Evolutionary conservation across 2,329 filamentous ascomycete genomes (phyloP), one percentile per base, ranked within the genome.

Genomic region (Penicillium sp.): DNA sequence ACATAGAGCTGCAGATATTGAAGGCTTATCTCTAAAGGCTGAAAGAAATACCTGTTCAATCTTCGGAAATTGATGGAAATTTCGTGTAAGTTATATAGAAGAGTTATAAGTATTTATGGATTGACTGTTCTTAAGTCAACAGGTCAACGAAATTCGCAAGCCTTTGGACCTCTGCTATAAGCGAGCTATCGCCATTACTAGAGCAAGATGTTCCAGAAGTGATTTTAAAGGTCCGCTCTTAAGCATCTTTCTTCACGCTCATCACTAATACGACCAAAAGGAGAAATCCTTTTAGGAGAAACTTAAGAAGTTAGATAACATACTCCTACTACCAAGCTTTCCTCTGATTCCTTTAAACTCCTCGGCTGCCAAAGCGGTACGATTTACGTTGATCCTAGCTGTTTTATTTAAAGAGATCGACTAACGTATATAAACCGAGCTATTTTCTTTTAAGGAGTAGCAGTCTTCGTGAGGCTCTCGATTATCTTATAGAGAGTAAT

Each of bases 281-380:
- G 27, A 29, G 27, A 29, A 29, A 9, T 9, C 27, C 9, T 6
- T 29, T 9, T 29, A 9, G 27, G 27, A 29, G 27, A 29, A 29
- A 29, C 27, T 29, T 29, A 29, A 9, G 27, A 29, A 29, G 27
- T 6, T 9, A 29, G 27, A 29, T 9, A 29, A 29, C 27, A 29
- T 29, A 29, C 27, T 29, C 27, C 27, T 29, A 29, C 27, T 9
- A 58, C 35, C 41, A 16, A 47, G 26, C 18, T 36, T 51, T 43
- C 47, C 53, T 55, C 47, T 55, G 14, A 47, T 55, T 40, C 36
- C 43, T 7, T 55, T 29, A 29, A 55, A 55, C 14, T 51, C 47
- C 30, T 39, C 32, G 11, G 43, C 29, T 4, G 43, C 47, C 9
- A 55, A 51, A 41, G 36, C 42, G 23, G 26, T 55, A 32, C 42